Conservation (phyloP, 2,329 filamentous ascomycete genomes). For the Neonectria punicea region DNA sequence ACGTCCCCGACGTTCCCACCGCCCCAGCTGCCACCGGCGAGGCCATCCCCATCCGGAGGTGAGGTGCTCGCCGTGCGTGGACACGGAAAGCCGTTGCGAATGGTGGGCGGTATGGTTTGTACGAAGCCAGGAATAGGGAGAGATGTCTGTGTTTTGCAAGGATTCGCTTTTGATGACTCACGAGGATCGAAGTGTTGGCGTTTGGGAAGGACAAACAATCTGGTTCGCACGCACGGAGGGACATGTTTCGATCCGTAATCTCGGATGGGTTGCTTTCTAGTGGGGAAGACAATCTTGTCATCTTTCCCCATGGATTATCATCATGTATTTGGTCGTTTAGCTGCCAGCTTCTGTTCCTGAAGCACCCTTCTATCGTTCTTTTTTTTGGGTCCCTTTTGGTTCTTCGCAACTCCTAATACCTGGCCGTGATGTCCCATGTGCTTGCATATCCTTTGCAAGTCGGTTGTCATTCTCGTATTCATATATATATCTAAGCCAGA, state of each 20-base stretch:
- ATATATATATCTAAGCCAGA: constrained; percentile 54
- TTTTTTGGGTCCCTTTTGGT: background rate
- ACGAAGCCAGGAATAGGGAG: constrained; percentile 26
- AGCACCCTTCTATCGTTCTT: constrained; percentile 2
- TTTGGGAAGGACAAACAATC: constrained; percentile 44
- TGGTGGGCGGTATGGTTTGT: constrained; percentile 25
- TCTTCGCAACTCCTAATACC: background rate
- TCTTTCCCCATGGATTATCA: constrained; percentile 17
- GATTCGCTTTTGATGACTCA: constrained; percentile 43
- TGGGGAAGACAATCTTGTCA: constrained; percentile 4
- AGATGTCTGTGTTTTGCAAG: constrained; percentile 32
- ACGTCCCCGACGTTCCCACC: constrained; percentile 41
- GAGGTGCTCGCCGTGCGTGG: constrained; percentile 11
- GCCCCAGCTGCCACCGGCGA: constrained; percentile 40
- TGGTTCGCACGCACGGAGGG: constrained; percentile 37
- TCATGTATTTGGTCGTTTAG: constrained; percentile 25
- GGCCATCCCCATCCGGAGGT: constrained; percentile 74
- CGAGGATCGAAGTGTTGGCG: constrained; percentile 45
- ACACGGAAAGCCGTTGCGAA: constrained; percentile 14
- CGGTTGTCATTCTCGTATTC: background rate
- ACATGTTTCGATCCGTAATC: constrained; percentile 37
- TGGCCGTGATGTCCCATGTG: background rate
- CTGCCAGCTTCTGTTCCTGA: background rate
- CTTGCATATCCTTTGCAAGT: constrained; percentile 1
- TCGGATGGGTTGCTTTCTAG: constrained; percentile 38